Base-by-base conservation (phyloP, 2,329 filamentous ascomycete species). In the Fusarium sp. region DNA sequence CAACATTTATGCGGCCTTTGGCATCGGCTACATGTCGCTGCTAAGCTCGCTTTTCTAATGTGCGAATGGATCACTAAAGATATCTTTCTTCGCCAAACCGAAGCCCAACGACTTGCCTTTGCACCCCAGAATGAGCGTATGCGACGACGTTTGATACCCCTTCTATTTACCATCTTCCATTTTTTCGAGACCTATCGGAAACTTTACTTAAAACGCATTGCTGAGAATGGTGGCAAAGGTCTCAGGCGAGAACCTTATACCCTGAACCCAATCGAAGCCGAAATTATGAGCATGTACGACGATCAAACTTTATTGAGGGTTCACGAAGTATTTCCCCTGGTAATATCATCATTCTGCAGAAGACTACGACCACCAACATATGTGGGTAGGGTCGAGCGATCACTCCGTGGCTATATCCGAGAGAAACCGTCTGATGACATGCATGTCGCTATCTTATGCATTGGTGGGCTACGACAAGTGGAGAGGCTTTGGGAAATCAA, bases 401-500 rank as follows among this genome's bases (percentile, higher is more conserved):
- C 88, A 1, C 75, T 90, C 17, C 84, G 88, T 72, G 88, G 88
- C 68, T 90, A 90, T 66, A 76, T 90, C 6, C 84, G 86, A 66
- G 88, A 90, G 63, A 85, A 85, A 68, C 88, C 88, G 1, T 76
- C 87, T 3, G 88, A 90, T 57, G 87, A 90, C 42, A 81, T 90
- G 1, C 88, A 90, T 66, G 84, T 85, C 11, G 85, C 88, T 4
- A 85, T 89, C 14, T 72, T 90, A 11, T 86, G 84, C 41, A 78
- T 90, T 13, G 88, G 88, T 33, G 88, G 88, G 4, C 77, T 90
- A 55, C 82, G 88, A 11, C 86, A 90, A 71, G 87, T 89, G 2
- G 86, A 90, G 69, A 81, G 84, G 42, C 82, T 90, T 35, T 90
- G 88, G 88, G 87, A 90, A 72, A 87, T 88, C 37, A 89, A 89